phyloP scores from a whole-genome alignment of 768 basidiomycete genomes.

The Mycena vulgaris region DNA sequence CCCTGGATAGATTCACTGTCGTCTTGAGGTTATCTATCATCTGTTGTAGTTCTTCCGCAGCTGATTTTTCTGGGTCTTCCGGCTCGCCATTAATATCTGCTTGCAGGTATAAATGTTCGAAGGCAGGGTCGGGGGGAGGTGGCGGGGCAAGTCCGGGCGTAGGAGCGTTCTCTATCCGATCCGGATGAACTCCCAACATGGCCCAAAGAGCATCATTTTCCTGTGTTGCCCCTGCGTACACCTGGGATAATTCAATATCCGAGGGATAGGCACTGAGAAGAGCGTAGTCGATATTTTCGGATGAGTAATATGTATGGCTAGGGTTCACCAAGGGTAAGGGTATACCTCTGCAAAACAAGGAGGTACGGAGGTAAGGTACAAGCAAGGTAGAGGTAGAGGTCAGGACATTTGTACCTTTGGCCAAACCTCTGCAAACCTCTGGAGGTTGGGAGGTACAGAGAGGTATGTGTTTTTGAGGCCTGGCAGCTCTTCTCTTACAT shows the following conservation, averaged over 20 bases:
- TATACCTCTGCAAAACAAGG: too few relatives aligned
- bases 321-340: too few relatives aligned
- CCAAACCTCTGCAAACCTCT: too few relatives aligned
- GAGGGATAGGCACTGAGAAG: neutral
- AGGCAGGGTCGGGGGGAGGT: neutral
- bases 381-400: too few relatives aligned
- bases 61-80: neutral
- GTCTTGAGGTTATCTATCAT: neutral
- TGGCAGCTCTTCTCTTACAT: too few relatives aligned
- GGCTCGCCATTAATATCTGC: neutral
- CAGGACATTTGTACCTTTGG: too few relatives aligned
- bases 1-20: neutral
- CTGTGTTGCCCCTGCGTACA: neutral
- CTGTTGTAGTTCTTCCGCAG: neutral
- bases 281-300: neutral
- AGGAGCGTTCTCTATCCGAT: neutral
- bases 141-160: neutral
- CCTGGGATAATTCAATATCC: neutral
- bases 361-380: too few relatives aligned
- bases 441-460: too few relatives aligned
- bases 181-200: slow-evolving; percentile 4
- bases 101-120: neutral
- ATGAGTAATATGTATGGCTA: neutral
- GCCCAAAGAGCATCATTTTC: slow-evolving; percentile 9
- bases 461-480: too few relatives aligned